A percentile compares a stretch with the other conserved stretches of the same genome.
Conservation (phyloP, 805 yeast species). For the Cyberlindnera saturnus region DNA sequence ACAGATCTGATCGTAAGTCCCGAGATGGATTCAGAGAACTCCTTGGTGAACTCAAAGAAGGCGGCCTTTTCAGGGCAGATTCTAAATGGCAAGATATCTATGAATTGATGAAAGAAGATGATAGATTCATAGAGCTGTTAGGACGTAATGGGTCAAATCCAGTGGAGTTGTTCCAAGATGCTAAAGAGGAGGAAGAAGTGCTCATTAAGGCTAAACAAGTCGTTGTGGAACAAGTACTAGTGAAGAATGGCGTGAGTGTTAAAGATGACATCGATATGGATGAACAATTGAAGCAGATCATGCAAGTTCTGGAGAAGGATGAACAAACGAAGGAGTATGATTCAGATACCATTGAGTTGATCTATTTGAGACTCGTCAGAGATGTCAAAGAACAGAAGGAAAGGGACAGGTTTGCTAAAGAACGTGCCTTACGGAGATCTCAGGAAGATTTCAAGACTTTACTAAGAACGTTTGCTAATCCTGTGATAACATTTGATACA, state of each 20-base stretch:
- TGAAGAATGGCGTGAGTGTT: slow-evolving; percentile 28
- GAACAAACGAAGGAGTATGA: slow-evolving; percentile 23
- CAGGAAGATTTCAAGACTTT: slow-evolving; percentile 22
- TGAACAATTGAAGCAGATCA: slow-evolving; percentile 9
- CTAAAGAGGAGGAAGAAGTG: slow-evolving; percentile 56
- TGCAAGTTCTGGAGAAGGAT: slow-evolving; percentile 15
- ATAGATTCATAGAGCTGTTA: slow-evolving; percentile 51
- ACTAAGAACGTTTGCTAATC: slow-evolving; percentile 19
- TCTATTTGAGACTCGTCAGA: slow-evolving; percentile 24
- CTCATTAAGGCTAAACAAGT: slow-evolving; percentile 53
- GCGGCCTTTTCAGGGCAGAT: slow-evolving; percentile 38
- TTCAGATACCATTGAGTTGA: slow-evolving; percentile 23
- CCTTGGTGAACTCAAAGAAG: slow-evolving; percentile 30
- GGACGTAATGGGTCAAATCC: slow-evolving; percentile 80
- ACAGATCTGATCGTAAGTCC: slow-evolving; percentile 56
- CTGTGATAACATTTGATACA: slow-evolving; percentile 21
- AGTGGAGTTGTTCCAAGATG: slow-evolving; percentile 69
- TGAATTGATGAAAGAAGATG: slow-evolving; percentile 44
- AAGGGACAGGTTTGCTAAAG: slow-evolving; percentile 16
- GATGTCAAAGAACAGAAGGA: slow-evolving; percentile 21
- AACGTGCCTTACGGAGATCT: slow-evolving; percentile 16
- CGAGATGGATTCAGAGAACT: slow-evolving; percentile 52
- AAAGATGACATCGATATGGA: slow-evolving; percentile 15
- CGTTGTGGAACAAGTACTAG: slow-evolving; percentile 45
- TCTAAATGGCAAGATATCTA: slow-evolving; percentile 57